Conservation (phyloP, 2,329 filamentous ascomycete genomes). For the Biscogniauxia sp. region DNA sequence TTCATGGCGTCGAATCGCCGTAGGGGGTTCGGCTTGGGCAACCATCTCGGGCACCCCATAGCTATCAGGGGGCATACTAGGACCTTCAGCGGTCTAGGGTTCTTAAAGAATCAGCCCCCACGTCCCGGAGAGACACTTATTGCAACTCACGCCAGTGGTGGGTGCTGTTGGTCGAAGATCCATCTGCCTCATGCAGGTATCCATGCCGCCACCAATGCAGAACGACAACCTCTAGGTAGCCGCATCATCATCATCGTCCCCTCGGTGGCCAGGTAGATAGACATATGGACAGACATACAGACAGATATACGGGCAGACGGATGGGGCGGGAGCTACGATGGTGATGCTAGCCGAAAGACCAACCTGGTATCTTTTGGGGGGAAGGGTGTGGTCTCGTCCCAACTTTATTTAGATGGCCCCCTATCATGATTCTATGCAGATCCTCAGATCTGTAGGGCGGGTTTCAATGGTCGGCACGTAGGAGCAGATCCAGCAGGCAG, state of each 20-base stretch:
- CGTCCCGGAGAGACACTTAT: slow-evolving; percentile 19
- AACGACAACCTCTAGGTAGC: slow-evolving; percentile 8
- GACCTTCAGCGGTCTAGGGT: slow-evolving; percentile 2
- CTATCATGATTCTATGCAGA: not conserved
- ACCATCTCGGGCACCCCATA: slow-evolving; percentile 6
- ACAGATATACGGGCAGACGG: not conserved
- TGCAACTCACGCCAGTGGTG: slow-evolving; percentile 11
- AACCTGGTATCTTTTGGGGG: not conserved
- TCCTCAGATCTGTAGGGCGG: not conserved
- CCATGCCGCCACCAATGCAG: slow-evolving; percentile 15
- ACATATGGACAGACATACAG: slow-evolving; percentile 12
- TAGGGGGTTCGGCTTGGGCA: not conserved
- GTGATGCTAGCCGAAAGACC: not conserved
- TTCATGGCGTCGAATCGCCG: not conserved
- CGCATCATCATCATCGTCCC: slow-evolving; percentile 2
- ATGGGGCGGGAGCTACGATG: not conserved
- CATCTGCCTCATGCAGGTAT: slow-evolving; percentile 15
- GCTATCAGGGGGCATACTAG: slow-evolving; percentile 10
- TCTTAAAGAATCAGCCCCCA: slow-evolving; percentile 14
- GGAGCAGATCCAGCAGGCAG: slow-evolving; percentile 1
- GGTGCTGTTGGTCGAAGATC: slow-evolving; percentile 9
- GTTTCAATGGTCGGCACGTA: not conserved
- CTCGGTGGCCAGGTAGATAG: slow-evolving; percentile 11
- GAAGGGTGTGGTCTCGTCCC: not conserved
- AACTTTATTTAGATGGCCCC: slow-evolving; percentile 2